Conservation (phyloP, 2,329 filamentous ascomycete species). For the Xylaria sp. region DNA sequence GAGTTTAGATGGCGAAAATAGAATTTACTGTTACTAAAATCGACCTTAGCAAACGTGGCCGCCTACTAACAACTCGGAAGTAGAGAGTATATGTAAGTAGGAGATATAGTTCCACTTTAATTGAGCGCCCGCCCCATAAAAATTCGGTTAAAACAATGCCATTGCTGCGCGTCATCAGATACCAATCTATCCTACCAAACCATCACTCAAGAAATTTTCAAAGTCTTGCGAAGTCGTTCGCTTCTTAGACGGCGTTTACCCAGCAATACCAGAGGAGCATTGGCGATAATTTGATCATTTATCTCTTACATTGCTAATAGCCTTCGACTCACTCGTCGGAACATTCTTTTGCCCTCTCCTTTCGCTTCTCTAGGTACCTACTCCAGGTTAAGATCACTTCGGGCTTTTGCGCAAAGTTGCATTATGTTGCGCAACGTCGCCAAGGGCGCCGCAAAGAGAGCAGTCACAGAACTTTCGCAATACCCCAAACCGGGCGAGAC, state of each 20-base stretch:
- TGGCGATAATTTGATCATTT: background rate
- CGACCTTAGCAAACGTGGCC: too few species aligned
- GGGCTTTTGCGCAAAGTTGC: slow-evolving; percentile 22
- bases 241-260: background rate
- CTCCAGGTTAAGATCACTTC: background rate
- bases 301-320: background rate
- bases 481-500: slow-evolving; percentile 84
- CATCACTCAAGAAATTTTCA: background rate
- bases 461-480: slow-evolving; percentile 79
- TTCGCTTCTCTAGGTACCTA: background rate
- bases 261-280: background rate
- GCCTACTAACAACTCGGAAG: too few species aligned
- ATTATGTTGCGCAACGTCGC: slow-evolving; percentile 63
- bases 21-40: too few species aligned
- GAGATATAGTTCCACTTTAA: background rate
- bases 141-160: slow-evolving; percentile 16
- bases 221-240: background rate
- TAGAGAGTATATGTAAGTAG: background rate
- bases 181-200: background rate
- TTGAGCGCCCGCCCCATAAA: background rate
- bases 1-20: too few species aligned
- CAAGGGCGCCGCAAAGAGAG: slow-evolving; percentile 63
- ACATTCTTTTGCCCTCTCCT: slow-evolving; percentile 5
- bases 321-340: background rate
- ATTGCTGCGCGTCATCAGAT: slow-evolving; percentile 13